These are phyloP conservation scores for Lepidium sativum DNA, from an alignment of 345 rosid genomes.

Conservation along the genomic window DNA sequence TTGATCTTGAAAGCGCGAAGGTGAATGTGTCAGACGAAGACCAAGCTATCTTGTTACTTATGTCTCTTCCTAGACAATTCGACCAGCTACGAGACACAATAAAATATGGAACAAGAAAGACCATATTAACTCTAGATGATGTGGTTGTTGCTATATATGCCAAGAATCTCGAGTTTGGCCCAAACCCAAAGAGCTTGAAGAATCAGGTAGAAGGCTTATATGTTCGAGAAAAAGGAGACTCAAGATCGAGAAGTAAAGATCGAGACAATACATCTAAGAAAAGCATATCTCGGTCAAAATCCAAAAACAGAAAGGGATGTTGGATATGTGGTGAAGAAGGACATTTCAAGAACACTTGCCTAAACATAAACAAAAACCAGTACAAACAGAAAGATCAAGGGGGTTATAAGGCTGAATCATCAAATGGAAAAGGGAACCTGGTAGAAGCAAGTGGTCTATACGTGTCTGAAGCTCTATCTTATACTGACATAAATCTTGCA, in stretches of 20 bases:
- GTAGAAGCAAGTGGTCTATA: background rate
- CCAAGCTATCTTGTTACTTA: background rate
- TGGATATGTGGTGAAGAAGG: background rate
- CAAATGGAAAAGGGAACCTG: background rate
- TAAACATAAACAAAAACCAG: background rate
- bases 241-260: too few species aligned
- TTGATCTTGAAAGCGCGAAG: background rate
- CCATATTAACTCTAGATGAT: too few species aligned
- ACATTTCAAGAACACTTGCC: background rate
- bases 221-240: too few species aligned
- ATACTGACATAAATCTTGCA: background rate
- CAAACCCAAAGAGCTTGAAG: too few species aligned
- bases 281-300: too few species aligned
- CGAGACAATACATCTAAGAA: too few species aligned
- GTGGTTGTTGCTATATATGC: too few species aligned
- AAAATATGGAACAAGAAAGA: too few species aligned
- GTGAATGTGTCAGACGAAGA: background rate
- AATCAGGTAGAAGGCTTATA: too few species aligned
- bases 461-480: background rate
- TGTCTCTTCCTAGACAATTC: background rate
- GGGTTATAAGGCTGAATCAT: background rate
- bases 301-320: background rate
- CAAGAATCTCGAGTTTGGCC: too few species aligned
- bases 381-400: background rate
- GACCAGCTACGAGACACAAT: too few species aligned